phyloP scores from a whole-genome alignment of 2,329 filamentous ascomycete genomes.

The Paracorniculantispora psalliotae region DNA sequence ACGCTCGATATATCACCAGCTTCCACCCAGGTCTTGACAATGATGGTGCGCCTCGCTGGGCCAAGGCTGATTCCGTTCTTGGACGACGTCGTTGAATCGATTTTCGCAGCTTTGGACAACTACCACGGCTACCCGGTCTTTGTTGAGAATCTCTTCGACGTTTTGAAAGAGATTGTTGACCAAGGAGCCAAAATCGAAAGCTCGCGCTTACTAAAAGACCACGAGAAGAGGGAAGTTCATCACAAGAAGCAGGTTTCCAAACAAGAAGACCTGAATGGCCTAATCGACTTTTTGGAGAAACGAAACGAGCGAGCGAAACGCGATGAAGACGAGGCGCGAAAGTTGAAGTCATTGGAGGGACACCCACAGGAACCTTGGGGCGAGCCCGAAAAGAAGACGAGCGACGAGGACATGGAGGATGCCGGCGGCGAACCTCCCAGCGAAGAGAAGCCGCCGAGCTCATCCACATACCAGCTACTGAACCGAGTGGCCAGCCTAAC shows the following conservation, averaged over 20 bases:
- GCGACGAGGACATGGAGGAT: conserved; percentile 28
- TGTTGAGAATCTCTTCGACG: conserved; percentile 78
- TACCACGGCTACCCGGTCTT: conserved; percentile 89
- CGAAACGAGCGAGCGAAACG: conserved; percentile 33
- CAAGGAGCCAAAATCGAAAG: conserved; percentile 64
- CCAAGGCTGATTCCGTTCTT: conserved; percentile 78
- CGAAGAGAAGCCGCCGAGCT: conserved; percentile 54
- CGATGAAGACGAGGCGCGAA: conserved; percentile 33
- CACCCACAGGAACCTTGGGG: conserved; percentile 35
- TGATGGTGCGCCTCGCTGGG: conserved; percentile 90
- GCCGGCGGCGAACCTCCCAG: conserved; percentile 25
- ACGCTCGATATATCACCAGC: conserved; percentile 89
- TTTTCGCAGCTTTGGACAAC: conserved; percentile 89
- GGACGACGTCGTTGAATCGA: conserved; percentile 84
- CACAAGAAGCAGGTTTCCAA: conserved; percentile 37
- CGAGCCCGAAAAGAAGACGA: conserved; percentile 26
- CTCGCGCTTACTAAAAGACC: conserved; percentile 39
- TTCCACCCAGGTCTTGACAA: conserved; percentile 81
- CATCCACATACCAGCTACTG: conserved; percentile 75
- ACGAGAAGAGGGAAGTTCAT: conserved; percentile 29
- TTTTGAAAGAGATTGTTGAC: conserved; percentile 76
- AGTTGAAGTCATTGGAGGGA: conserved; percentile 23
- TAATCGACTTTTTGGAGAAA: conserved; percentile 59
- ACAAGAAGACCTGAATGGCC: conserved; percentile 35
- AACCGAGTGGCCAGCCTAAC: conserved; percentile 77